Evolutionary conservation across 202 grass and related monocot genomes (phyloP).

Genomic region (Saccharum hybrid): DNA sequence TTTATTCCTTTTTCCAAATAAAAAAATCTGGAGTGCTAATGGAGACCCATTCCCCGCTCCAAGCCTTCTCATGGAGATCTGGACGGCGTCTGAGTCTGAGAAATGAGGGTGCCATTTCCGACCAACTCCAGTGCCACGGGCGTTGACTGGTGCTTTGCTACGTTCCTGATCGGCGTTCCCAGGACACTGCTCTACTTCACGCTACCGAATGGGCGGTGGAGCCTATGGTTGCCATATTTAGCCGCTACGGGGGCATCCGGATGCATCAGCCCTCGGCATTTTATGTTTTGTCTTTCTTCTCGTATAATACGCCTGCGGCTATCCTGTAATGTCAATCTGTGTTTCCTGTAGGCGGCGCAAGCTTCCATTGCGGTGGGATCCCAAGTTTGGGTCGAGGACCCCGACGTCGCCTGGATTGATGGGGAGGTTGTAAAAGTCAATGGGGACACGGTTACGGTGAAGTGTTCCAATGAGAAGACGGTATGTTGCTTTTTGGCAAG

Average conservation of each 20-base stretch:
- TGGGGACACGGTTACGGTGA: conserved; percentile 65
- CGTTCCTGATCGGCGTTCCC: not conserved
- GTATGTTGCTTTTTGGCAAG: conserved; percentile 50
- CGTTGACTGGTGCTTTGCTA: conserved; percentile 36
- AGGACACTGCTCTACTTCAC: not conserved
- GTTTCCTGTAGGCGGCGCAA: conserved; percentile 63
- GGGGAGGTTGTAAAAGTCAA: conserved; percentile 72
- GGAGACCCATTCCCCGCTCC: conserved; percentile 10
- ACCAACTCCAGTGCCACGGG: not conserved
- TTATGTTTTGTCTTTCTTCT: not conserved
- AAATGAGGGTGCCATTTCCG: not conserved
- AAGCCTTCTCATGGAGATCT: conserved; percentile 19
- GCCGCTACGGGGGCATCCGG: not conserved
- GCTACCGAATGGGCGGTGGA: not conserved
- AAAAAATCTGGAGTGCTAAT: not conserved
- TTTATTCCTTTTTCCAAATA: conserved; percentile 4
- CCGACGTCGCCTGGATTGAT: conserved; percentile 76
- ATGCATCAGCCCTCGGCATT: not conserved
- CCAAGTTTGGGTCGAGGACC: conserved; percentile 86
- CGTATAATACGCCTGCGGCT: no score
- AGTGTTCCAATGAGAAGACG: conserved; percentile 68
- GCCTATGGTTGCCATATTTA: not conserved
- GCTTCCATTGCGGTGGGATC: conserved; percentile 71
- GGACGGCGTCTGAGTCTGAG: not conserved
- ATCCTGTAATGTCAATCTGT: conserved; percentile 38